Evolutionary conservation across 305 asterid species (phyloP), one percentile per base, ranked within the genome.

Genomic region (Andrographis paniculata): DNA sequence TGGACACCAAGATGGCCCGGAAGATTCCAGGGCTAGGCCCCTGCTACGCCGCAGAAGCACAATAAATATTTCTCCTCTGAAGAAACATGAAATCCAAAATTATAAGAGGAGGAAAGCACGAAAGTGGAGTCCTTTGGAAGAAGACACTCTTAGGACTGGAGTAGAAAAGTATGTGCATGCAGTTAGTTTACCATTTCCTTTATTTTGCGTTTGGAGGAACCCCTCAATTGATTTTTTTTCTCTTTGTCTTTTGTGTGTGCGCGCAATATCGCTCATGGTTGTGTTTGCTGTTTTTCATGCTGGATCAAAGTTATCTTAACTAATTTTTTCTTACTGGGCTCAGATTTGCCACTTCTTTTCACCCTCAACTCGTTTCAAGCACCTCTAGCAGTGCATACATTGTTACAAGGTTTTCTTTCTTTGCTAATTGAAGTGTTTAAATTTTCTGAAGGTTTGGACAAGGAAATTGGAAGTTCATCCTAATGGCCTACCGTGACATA

Each of bases 391-490:
- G n/a, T n/a, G n/a, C n/a, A n/a, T n/a, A n/a, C n/a, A n/a, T n/a
- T n/a, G n/a, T 15, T 23, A 21, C 20, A 1, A 48, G 37, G 31
- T 3, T 9, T 24, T 24, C 4, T 31, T 1, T 9, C 28, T 50
- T 23, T 50, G 48, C 54, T 61, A 23, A 55, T 48, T 30, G 20
- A 24, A 43, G 40, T 41, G 14, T 45, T 56, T 38, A 31, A 28
- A 36, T 53, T 45, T 40, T 36, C 35, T 58, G 61, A 55, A 89
- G 97, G 71, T 67, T 15, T 56, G 93, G 95, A 41, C 36, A 15
- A 54, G 98, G 98, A 49, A 50, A 60, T 53, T 89, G 98, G 98
- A 78, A 72, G 77, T 16, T 21, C 52, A 89, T 89, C 50, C 62
- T 78, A 20, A 46, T 41, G 17, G 40, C 44, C 2, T 28, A 82